phyloP scores from a whole-genome alignment of 2,329 filamentous ascomycete species.

The Shiraia bambusicola region DNA sequence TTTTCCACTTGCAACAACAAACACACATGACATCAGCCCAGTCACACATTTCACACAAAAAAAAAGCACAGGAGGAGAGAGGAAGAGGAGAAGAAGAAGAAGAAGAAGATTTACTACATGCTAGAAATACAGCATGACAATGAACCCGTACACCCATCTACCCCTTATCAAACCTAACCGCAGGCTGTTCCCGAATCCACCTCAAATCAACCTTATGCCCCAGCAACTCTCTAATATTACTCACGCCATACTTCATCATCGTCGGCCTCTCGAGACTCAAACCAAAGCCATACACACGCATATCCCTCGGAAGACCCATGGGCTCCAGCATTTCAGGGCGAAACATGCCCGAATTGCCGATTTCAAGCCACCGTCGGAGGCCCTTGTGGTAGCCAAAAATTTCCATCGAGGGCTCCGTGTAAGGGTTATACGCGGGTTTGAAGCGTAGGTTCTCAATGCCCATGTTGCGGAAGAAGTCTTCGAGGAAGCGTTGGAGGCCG shows the following conservation, averaged over 20 bases:
- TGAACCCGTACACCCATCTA: constrained; percentile 48
- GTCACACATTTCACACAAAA: background rate
- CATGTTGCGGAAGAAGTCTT: constrained; percentile 95
- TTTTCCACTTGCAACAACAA: background rate
- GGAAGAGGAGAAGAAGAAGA: background rate
- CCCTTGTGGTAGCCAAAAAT: constrained; percentile 93
- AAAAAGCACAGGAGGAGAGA: too few species aligned
- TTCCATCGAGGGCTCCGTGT: constrained; percentile 81
- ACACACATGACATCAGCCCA: background rate
- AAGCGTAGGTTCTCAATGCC: constrained; percentile 84
- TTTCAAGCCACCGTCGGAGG: constrained; percentile 71
- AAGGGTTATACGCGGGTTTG: constrained; percentile 93
- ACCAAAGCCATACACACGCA: constrained; percentile 93
- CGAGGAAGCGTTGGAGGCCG: constrained; percentile 90
- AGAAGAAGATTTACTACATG: too few species aligned
- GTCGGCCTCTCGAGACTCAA: constrained; percentile 90
- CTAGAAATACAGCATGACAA: too few species aligned
- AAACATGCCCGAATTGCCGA: constrained; percentile 99
- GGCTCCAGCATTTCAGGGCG: constrained; percentile 93
- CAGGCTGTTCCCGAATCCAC: constrained; percentile 89
- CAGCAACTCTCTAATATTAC: constrained; percentile 87
- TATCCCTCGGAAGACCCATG: constrained; percentile 88
- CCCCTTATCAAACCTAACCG: constrained; percentile 84
- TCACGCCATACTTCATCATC: constrained; percentile 84
- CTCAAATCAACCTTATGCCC: constrained; percentile 94